Conservation (phyloP, 306 rosid species). For the Dalbergia cultrata region DNA sequence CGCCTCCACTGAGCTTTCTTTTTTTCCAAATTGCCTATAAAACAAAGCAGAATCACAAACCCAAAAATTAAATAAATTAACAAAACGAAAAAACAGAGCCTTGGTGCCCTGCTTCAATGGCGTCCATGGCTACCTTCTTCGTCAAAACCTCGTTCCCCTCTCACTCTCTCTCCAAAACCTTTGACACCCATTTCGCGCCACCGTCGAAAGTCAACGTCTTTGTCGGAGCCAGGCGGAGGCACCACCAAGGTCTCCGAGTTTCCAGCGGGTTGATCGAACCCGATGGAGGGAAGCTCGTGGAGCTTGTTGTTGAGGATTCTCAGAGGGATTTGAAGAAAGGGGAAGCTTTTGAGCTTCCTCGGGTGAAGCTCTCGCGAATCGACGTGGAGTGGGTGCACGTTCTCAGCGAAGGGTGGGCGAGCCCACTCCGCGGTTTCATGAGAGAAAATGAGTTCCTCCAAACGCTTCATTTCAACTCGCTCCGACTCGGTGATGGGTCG, state of each 20-base stretch:
- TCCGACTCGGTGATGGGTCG: constrained; percentile 84
- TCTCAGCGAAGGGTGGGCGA: constrained; percentile 98
- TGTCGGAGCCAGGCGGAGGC: constrained; percentile 2
- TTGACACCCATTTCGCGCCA: constrained; percentile 61
- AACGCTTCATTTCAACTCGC: constrained; percentile 98
- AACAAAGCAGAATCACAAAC: not conserved
- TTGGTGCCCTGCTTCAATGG: constrained; percentile 63
- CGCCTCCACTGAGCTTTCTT: constrained; percentile 44
- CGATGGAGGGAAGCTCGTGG: constrained; percentile 88
- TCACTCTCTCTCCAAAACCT: constrained; percentile 51
- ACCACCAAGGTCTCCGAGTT: constrained; percentile 57
- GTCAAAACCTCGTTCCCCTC: constrained; percentile 57
- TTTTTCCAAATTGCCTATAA: constrained; percentile 16
- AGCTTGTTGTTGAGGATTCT: constrained; percentile 73
- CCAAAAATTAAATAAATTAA: not conserved
- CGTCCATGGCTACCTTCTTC: constrained; percentile 85
- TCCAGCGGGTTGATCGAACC: constrained; percentile 87
- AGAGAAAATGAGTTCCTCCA: constrained; percentile 99
- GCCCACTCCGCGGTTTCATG: constrained; percentile 93
- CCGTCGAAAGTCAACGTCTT: constrained; percentile 45
- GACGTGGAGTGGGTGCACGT: constrained; percentile 93
- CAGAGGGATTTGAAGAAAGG: constrained; percentile 60
- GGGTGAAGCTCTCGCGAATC: constrained; percentile 71
- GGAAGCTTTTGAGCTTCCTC: constrained; percentile 74
- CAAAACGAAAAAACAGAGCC: not conserved